Evolutionary conservation across 2,329 filamentous ascomycete genomes (phyloP).

Genomic region (Fusarium tuaranense): DNA sequence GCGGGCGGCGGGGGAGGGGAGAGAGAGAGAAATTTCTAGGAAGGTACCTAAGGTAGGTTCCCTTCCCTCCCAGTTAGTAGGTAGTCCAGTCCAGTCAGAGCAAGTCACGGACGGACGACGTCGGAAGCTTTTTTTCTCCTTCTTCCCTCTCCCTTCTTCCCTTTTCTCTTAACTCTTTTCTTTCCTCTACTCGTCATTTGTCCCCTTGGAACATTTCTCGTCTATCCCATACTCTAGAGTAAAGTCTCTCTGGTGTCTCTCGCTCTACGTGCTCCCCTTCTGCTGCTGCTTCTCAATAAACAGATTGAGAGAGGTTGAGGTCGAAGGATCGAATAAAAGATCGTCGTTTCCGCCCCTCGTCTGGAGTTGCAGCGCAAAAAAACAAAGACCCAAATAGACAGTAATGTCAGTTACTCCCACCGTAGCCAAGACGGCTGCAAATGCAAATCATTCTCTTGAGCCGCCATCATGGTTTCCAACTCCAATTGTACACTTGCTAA

Average conservation of each 20-base stretch:
- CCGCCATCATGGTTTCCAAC: not conserved
- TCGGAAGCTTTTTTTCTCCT: slow-evolving; percentile 22
- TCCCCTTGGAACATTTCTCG: slow-evolving; percentile 26
- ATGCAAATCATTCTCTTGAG: not conserved
- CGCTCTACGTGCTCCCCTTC: slow-evolving; percentile 8
- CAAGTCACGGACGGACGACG: slow-evolving; percentile 16
- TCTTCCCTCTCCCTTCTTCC: slow-evolving; percentile 6
- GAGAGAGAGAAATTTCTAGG: slow-evolving; percentile 37
- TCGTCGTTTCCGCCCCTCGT: slow-evolving; percentile 39
- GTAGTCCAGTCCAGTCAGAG: slow-evolving; percentile 21
- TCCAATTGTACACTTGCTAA: slow-evolving; percentile 24
- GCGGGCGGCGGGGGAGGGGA: slow-evolving; percentile 22
- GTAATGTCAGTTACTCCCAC: slow-evolving; percentile 18
- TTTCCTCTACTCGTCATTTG: slow-evolving; percentile 24
- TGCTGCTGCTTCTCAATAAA: slow-evolving; percentile 45
- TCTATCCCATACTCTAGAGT: not conserved
- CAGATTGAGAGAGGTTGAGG: slow-evolving; percentile 36
- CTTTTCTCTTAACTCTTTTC: slow-evolving; percentile 8
- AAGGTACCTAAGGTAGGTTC: not conserved
- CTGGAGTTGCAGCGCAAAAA: slow-evolving; percentile 43
- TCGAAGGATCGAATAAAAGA: slow-evolving; percentile 31
- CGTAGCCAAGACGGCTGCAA: not conserved
- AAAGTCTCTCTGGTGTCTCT: slow-evolving; percentile 14
- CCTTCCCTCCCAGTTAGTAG: not conserved
- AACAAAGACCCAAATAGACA: slow-evolving; percentile 6